phyloP scores from a whole-genome alignment of 208 protist species.

The Entamoeba histolytica region DNA sequence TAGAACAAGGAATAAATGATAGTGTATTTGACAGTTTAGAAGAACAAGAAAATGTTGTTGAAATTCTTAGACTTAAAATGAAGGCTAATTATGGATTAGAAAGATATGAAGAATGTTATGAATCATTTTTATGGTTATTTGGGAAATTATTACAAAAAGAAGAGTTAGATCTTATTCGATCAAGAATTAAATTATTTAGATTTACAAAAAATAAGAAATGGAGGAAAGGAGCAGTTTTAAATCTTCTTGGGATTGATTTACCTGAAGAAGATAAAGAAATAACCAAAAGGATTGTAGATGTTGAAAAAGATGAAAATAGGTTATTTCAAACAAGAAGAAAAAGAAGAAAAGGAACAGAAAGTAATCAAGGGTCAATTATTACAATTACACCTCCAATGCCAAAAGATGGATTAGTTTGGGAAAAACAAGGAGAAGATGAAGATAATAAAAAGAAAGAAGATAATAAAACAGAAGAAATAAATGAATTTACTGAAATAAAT shows the following conservation, averaged over 20 bases:
- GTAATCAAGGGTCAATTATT: too few relatives aligned
- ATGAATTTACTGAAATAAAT: background rate
- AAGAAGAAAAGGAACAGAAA: background rate
- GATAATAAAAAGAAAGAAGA: background rate
- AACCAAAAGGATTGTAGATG: background rate
- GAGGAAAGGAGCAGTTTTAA: background rate
- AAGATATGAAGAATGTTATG: background rate
- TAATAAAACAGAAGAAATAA: background rate
- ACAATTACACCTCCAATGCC: background rate
- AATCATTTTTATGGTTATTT: background rate
- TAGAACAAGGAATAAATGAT: background rate
- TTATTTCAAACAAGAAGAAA: background rate
- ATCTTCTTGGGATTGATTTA: background rate
- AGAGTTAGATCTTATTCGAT: background rate
- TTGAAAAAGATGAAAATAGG: background rate
- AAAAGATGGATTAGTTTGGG: background rate
- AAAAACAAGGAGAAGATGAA: background rate
- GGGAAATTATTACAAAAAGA: background rate
- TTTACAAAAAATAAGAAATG: background rate
- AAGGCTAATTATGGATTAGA: background rate
- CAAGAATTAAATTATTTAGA: background rate
- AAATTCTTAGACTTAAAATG: background rate
- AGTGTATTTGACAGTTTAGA: background rate
- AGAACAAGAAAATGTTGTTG: background rate
- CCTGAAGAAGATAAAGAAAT: background rate